phyloP scores from a whole-genome alignment of 345 rosid genomes.

The Citropsis articulata region DNA sequence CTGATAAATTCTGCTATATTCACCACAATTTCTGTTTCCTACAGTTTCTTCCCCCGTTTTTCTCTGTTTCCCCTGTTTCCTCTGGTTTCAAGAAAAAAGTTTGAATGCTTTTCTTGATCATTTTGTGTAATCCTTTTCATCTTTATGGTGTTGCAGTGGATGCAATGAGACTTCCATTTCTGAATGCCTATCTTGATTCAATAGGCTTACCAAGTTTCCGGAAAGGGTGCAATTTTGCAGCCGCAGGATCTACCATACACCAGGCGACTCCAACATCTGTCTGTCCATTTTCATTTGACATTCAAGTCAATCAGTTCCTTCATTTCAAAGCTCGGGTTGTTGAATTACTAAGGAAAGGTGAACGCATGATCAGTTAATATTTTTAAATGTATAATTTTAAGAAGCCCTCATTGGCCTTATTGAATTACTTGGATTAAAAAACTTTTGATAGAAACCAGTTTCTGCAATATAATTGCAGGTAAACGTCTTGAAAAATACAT shows the following conservation, averaged over 20 bases:
- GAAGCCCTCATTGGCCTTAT: background rate
- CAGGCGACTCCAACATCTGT: slow-evolving; percentile 72
- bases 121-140: background rate
- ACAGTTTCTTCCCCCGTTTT: background rate
- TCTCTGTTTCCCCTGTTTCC: slow-evolving; percentile 5
- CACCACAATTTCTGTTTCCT: background rate
- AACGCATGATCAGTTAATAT: background rate
- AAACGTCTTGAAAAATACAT: slow-evolving; percentile 51
- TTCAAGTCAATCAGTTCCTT: slow-evolving; percentile 82
- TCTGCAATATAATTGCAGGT: slow-evolving; percentile 33
- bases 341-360: slow-evolving; percentile 60
- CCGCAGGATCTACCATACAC: slow-evolving; percentile 77
- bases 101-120: background rate
- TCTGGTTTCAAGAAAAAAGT: slow-evolving; percentile 10
- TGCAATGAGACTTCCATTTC: slow-evolving; percentile 88
- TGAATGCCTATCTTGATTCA: slow-evolving; percentile 86
- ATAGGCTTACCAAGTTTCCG: slow-evolving; percentile 74
- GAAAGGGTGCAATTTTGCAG: slow-evolving; percentile 88
- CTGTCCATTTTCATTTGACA: slow-evolving; percentile 73
- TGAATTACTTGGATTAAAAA: background rate
- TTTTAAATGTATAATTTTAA: background rate
- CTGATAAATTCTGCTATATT: background rate
- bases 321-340: slow-evolving; percentile 69
- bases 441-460: background rate
- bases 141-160: slow-evolving; percentile 53